Conservation (phyloP, 257 asterid genomes). For the Penstemon newberryi region DNA sequence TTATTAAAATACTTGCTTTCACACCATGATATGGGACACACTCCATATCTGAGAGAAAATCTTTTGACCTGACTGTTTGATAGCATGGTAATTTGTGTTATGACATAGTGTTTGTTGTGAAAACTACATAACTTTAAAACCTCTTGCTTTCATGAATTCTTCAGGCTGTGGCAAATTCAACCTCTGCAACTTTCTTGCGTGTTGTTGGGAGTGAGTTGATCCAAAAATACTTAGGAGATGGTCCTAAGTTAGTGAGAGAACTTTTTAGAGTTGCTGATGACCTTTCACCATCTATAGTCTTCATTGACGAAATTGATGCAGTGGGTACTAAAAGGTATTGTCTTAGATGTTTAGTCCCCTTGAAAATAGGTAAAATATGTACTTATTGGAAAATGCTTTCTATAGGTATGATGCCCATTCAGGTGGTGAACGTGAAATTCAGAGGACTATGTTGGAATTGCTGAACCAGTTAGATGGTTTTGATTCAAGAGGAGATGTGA, state of each 20-base stretch:
- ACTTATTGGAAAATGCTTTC: neutral
- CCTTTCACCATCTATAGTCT: conserved; percentile 89
- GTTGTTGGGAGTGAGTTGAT: conserved; percentile 96
- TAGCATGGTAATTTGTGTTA: neutral
- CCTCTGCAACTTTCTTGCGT: conserved; percentile 94
- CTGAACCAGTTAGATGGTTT: conserved; percentile 45
- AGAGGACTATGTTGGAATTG: conserved; percentile 48
- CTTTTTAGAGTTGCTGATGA: conserved; percentile 97
- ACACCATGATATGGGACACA: too few species aligned
- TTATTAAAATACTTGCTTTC: neutral
- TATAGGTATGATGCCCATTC: conserved; percentile 66
- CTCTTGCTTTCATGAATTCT: conserved; percentile 21
- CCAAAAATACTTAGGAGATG: conserved; percentile 94
- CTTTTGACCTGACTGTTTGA: neutral
- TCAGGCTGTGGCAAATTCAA: conserved; percentile 96
- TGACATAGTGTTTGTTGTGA: neutral
- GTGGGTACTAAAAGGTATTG: conserved; percentile 73
- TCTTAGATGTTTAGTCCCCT: conserved; percentile 1
- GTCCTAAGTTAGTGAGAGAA: conserved; percentile 95
- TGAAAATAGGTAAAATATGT: neutral
- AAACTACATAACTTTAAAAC: conserved; percentile 5
- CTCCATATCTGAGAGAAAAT: too few species aligned
- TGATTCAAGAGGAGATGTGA: conserved; percentile 42
- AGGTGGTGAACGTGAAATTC: conserved; percentile 72
- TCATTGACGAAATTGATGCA: conserved; percentile 94